Conservation (phyloP, 2,329 filamentous ascomycete species). For the Colletotrichum aenigma region DNA sequence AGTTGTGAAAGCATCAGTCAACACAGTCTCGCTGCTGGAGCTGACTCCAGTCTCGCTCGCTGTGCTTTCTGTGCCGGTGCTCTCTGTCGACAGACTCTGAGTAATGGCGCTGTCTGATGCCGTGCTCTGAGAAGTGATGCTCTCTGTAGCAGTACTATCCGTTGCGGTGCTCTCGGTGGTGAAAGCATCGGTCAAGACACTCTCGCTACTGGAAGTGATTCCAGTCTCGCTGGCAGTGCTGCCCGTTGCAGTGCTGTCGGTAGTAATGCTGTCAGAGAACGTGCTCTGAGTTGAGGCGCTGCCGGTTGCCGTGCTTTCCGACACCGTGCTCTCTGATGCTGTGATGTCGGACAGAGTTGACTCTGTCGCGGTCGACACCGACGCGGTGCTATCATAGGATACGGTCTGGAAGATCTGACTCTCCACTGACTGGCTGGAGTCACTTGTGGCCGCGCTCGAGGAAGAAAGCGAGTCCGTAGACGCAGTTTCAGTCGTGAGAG, state of each 20-base stretch:
- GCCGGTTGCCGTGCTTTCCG: background rate
- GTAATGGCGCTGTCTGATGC: background rate
- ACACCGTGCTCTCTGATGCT: background rate
- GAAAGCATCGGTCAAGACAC: background rate
- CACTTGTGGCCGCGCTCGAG: background rate
- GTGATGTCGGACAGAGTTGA: background rate
- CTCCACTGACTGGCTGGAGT: background rate
- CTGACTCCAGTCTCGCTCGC: background rate
- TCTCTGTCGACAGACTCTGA: background rate
- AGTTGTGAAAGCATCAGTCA: background rate
- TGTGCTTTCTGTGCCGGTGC: background rate
- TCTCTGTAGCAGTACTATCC: background rate
- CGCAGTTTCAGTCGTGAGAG: background rate
- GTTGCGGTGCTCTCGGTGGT: background rate
- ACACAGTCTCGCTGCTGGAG: background rate
- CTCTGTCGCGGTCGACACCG: background rate
- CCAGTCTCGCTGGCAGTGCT: background rate
- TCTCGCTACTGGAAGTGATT: background rate
- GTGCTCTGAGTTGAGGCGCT: background rate
- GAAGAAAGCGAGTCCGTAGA: background rate
- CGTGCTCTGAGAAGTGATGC: background rate
- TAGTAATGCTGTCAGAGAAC: background rate
- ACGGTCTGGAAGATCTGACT: background rate
- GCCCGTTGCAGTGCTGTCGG: background rate
- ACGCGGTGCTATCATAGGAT: background rate